A percentile compares a stretch with the other conserved stretches of the same genome.
These are phyloP conservation scores for Arthrobotrys iridis DNA, from an alignment of 2,329 filamentous ascomycete genomes.

Conservation along the genomic window DNA sequence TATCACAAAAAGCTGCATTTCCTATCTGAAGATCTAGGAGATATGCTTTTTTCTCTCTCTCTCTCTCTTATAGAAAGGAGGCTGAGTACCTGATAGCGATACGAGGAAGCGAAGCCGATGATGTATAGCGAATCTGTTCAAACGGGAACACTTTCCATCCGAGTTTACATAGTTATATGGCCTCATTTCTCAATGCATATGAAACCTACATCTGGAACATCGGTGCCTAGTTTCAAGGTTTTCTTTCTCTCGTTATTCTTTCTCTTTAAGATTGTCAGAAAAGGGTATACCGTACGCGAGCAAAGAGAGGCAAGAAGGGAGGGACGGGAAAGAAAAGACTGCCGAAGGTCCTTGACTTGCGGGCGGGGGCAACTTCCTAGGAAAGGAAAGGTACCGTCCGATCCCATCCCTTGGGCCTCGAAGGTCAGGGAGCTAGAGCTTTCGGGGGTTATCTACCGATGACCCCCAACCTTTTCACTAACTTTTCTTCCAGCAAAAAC, in stretches of 20 bases:
- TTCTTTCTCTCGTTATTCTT: not conserved
- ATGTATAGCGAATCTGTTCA: constrained; percentile 8
- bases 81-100: constrained; percentile 25
- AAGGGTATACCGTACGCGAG: constrained; percentile 12
- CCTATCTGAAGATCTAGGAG: not conserved
- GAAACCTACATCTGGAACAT: constrained; percentile 21
- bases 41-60: constrained; percentile 2
- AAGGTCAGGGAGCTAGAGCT: not conserved
- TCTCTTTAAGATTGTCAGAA: no score
- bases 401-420: not conserved
- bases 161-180: constrained; percentile 6
- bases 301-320: not conserved
- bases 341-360: not conserved
- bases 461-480: constrained; percentile 38
- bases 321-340: constrained; percentile 8
- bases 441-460: not conserved
- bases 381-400: constrained; percentile 13
- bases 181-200: not conserved
- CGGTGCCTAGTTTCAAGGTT: constrained; percentile 18
- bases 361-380: no score
- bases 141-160: constrained; percentile 1
- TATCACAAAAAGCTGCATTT: not conserved
- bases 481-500: not conserved
- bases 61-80: no score
- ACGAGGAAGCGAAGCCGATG: not conserved